Conservation (phyloP, 768 basidiomycete species). For the Tricholoma flavovirens region DNA sequence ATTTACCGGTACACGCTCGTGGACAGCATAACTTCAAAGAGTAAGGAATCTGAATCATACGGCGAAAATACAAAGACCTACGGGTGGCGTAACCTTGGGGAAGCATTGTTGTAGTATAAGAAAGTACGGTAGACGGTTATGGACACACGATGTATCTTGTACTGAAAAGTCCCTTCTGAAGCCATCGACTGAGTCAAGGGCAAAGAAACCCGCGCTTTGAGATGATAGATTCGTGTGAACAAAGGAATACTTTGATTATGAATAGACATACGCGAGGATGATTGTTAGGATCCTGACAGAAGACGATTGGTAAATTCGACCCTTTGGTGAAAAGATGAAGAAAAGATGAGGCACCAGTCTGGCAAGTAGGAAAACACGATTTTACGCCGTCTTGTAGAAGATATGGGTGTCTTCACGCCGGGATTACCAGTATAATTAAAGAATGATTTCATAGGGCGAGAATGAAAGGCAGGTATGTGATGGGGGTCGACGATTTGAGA, state of each 20-base stretch:
- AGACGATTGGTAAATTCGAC: not conserved
- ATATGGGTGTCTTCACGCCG: slow-evolving; percentile 18
- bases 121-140: not conserved
- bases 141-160: slow-evolving; percentile 64
- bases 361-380: slow-evolving; percentile 63
- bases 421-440: slow-evolving; percentile 16
- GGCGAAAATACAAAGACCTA: slow-evolving; percentile 18
- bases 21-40: slow-evolving; percentile 50
- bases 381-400: slow-evolving; percentile 29
- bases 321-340: not conserved
- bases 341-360: slow-evolving; percentile 53
- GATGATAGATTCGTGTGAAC: not conserved
- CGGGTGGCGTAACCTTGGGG: slow-evolving; percentile 34
- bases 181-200: slow-evolving; percentile 59
- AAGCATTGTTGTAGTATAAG: slow-evolving; percentile 11
- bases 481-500: slow-evolving; percentile 18
- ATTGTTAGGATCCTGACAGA: slow-evolving; percentile 60
- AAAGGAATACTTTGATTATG: not conserved
- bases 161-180: slow-evolving; percentile 78
- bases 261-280: slow-evolving; percentile 49
- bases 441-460: slow-evolving; percentile 22
- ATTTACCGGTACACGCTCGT: slow-evolving; percentile 74
- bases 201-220: slow-evolving; percentile 53
- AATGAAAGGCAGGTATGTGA: slow-evolving; percentile 7
- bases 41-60: not conserved